Evolutionary conservation across 1,284 basidiomycete genomes (phyloP).

Genomic region (Tilletia horrida): DNA sequence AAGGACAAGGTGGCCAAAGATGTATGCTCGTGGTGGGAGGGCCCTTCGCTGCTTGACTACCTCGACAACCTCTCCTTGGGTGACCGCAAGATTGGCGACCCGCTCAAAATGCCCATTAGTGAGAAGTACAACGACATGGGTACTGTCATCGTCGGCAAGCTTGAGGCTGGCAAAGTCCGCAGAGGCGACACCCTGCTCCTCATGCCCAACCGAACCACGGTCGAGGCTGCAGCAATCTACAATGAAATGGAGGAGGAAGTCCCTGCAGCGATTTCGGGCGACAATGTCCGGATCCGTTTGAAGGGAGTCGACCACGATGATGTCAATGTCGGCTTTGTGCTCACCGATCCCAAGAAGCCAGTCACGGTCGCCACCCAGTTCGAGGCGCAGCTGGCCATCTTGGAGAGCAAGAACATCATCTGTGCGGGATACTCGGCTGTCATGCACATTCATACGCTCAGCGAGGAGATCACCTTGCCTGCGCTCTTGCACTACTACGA

Average conservation of each 20-base stretch:
- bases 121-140: conserved; percentile 56
- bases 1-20: conserved; percentile 47
- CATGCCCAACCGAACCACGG: conserved; percentile 49
- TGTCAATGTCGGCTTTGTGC: conserved; percentile 48
- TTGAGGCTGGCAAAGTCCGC: conserved; percentile 51
- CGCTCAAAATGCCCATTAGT: conserved; percentile 53
- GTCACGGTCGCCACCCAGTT: conserved; percentile 52
- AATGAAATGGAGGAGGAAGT: conserved; percentile 54
- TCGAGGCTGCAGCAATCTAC: conserved; percentile 49
- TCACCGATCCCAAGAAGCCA: conserved; percentile 45
- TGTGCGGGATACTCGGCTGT: conserved; percentile 53
- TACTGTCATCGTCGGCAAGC: conserved; percentile 53
- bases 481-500: conserved; percentile 55
- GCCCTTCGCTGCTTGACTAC: conserved; percentile 44
- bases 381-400: conserved; percentile 54
- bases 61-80: conserved; percentile 48
- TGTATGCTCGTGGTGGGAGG: conserved; percentile 49
- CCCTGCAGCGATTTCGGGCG: conserved; percentile 53
- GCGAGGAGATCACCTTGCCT: conserved; percentile 46
- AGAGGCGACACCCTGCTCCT: conserved; percentile 47
- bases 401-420: conserved; percentile 54
- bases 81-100: conserved; percentile 50
- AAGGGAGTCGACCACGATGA: conserved; percentile 53
- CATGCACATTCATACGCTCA: conserved; percentile 51
- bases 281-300: conserved; percentile 54